A percentile compares a stretch with the other conserved stretches of the same genome.
phyloP scores from a whole-genome alignment of 495 filamentous ascomycete species.

The Usnea hakonensis region DNA sequence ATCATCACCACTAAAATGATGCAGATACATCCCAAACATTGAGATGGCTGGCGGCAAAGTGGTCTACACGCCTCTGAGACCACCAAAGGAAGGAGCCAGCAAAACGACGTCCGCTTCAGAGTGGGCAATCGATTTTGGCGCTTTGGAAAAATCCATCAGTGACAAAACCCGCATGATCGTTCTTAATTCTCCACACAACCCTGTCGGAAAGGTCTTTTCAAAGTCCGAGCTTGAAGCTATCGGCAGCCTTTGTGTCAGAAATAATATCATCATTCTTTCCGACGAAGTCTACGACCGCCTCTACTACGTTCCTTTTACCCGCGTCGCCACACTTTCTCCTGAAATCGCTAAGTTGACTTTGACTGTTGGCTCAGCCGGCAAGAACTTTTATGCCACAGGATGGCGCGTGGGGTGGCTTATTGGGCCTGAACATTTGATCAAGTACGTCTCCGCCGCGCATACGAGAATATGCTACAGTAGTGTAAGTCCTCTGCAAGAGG shows the following conservation, averaged over 20 bases:
- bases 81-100: slow-evolving; percentile 72
- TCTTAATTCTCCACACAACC: slow-evolving; percentile 83
- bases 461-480: slow-evolving; percentile 94
- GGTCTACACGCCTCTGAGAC: slow-evolving; percentile 86
- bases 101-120: slow-evolving; percentile 76
- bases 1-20: not conserved
- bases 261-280: slow-evolving; percentile 90
- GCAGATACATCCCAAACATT: slow-evolving; percentile 88
- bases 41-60: slow-evolving; percentile 94
- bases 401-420: slow-evolving; percentile 97
- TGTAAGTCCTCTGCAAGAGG: slow-evolving; percentile 90
- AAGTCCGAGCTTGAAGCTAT: slow-evolving; percentile 74
- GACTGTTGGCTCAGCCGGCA: slow-evolving; percentile 90
- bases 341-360: slow-evolving; percentile 81
- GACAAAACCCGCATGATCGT: slow-evolving; percentile 92
- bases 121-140: slow-evolving; percentile 78
- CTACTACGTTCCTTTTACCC: slow-evolving; percentile 88
- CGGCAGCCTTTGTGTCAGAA: slow-evolving; percentile 81
- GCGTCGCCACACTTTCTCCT: slow-evolving; percentile 79
- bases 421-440: slow-evolving; percentile 79
- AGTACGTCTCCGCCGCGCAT: slow-evolving; percentile 86
- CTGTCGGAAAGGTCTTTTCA: slow-evolving; percentile 90
- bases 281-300: slow-evolving; percentile 96
- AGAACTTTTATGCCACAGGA: slow-evolving; percentile 96
- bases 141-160: slow-evolving; percentile 79